These are phyloP conservation scores for Cenchrus purpureus DNA, from an alignment of 176 grass and related monocot species.

Conservation along the genomic window DNA sequence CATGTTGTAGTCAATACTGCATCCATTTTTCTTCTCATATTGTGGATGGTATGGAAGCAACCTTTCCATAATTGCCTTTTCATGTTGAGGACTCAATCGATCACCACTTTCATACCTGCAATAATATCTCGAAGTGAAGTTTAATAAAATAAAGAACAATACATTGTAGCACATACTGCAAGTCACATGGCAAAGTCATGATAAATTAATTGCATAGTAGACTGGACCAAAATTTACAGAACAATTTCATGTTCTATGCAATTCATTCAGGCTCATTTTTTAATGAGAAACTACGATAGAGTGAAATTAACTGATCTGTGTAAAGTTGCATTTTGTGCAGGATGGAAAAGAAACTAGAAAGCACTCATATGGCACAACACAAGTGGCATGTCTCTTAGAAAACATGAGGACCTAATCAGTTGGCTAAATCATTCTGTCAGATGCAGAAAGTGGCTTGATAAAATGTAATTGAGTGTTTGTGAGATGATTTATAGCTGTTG, in stretches of 20 bases:
- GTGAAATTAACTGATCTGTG: slow-evolving; percentile 3
- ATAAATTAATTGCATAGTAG: neutral
- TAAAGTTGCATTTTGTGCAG: neutral
- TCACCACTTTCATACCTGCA: slow-evolving; percentile 85
- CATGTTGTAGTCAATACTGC: slow-evolving; percentile 79
- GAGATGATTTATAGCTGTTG: neutral
- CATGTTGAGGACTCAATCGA: slow-evolving; percentile 75
- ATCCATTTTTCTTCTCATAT: slow-evolving; percentile 91
- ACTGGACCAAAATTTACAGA: neutral
- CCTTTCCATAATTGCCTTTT: slow-evolving; percentile 77
- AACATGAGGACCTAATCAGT: slow-evolving; percentile 7
- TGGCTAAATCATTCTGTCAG: neutral
- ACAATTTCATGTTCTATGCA: neutral
- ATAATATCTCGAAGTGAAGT: slow-evolving; percentile 13
- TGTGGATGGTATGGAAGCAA: slow-evolving; percentile 93
- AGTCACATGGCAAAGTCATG: neutral
- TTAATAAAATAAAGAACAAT: slow-evolving; percentile 13
- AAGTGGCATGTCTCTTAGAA: neutral
- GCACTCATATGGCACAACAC: neutral
- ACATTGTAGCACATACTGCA: neutral
- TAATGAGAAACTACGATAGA: neutral
- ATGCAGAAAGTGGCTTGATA: neutral
- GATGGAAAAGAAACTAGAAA: neutral
- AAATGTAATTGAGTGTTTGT: neutral
- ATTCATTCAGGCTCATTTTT: neutral